Conservation (phyloP, 345 rosid species). For the Iberis pinnata region DNA sequence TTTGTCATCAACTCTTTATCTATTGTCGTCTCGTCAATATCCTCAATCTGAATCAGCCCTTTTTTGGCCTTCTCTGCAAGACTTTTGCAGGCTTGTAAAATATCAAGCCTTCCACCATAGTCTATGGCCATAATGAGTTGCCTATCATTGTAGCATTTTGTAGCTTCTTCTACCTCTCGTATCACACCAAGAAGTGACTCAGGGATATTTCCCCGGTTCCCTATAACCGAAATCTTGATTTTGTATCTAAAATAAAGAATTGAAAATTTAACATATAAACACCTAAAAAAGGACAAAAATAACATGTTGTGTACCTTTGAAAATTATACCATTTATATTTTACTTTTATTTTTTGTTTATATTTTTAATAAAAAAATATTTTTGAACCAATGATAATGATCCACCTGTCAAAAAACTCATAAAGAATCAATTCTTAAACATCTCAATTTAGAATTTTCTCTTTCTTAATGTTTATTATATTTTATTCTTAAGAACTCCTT, state of each 20-base stretch:
- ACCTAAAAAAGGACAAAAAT: too few relatives aligned
- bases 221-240: constrained; percentile 44
- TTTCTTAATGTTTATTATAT: too few relatives aligned
- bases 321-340: too few relatives aligned
- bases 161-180: constrained; percentile 38
- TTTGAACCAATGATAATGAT: too few relatives aligned
- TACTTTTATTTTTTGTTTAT: too few relatives aligned
- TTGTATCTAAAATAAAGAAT: constrained; percentile 33
- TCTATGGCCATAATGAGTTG: constrained; percentile 56
- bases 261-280: too few relatives aligned
- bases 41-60: constrained; percentile 38
- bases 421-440: too few relatives aligned
- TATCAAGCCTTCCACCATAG: constrained; percentile 59
- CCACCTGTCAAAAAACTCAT: too few relatives aligned
- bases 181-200: constrained; percentile 31
- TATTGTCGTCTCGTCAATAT: constrained; percentile 42
- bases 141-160: constrained; percentile 35
- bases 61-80: constrained; percentile 44
- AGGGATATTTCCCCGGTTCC: constrained; percentile 43
- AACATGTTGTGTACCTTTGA: constrained; percentile 32
- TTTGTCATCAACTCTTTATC: constrained; percentile 53
- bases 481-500: too few relatives aligned
- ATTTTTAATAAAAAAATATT: too few relatives aligned
- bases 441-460: too few relatives aligned
- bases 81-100: constrained; percentile 52